Percentiles rank a stretch among this genome's conserved stretches.
Conservation (phyloP, 306 rosid species). For the Neltuma alba region DNA sequence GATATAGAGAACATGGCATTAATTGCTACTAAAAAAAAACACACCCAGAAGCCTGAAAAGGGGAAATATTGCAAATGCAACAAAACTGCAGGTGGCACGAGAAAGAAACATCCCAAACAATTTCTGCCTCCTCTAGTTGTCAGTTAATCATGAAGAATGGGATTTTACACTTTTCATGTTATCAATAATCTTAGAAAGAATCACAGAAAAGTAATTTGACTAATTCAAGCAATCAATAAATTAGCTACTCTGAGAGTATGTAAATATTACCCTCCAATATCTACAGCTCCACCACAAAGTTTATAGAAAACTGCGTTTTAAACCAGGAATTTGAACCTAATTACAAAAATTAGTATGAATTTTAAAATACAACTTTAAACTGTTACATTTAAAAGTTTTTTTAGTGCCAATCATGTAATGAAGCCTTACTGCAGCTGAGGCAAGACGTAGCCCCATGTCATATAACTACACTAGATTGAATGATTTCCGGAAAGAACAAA, state of each 20-base stretch:
- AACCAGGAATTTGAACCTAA: neutral
- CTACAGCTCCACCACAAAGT: neutral
- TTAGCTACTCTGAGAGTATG: conserved; percentile 8
- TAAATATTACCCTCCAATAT: conserved; percentile 15
- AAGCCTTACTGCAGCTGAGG: neutral
- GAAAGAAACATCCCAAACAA: conserved; percentile 7
- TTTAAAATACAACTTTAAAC: neutral
- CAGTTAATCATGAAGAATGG: conserved; percentile 6
- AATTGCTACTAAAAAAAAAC: conserved; percentile 17
- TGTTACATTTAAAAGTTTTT: neutral
- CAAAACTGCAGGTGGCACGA: conserved; percentile 4
- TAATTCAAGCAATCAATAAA: conserved; percentile 20
- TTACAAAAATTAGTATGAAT: neutral
- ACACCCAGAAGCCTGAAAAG: conserved; percentile 2
- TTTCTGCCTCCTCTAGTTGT: neutral
- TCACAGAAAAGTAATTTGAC: neutral
- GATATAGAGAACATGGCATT: conserved; percentile 22
- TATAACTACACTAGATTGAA: neutral
- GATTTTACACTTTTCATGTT: neutral
- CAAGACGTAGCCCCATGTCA: neutral
- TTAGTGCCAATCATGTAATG: neutral
- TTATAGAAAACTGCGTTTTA: neutral
- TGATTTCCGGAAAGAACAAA: conserved; percentile 33
- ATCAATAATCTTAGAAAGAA: conserved; percentile 5
- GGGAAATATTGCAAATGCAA: neutral